Base-by-base conservation (phyloP, 2,329 filamentous ascomycete genomes). In the Ophiostoma tasmaniense region DNA sequence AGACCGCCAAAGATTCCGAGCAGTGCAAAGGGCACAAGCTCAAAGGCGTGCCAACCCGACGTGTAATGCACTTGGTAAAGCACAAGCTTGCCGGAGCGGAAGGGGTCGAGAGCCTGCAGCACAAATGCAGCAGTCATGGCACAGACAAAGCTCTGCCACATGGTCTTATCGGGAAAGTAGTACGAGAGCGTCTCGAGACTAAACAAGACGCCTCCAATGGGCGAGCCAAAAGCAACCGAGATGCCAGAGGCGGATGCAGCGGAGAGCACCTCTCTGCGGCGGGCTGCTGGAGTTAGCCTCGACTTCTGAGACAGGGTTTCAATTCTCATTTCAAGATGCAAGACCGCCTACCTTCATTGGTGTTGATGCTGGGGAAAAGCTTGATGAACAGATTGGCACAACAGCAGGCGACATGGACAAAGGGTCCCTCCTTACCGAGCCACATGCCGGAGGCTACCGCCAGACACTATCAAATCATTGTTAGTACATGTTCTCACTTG, bases 81-180 rank as follows among this genome's bases (percentile, higher is more conserved):
- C 64, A 98, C 95, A 67, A 98, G 89, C 78, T 99, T 96, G 68
- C 94, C 95, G 1, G 93, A 96, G 67, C 95, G 87, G 77, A 98
- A 97, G 4, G 95, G 95, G 76, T 99, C 95, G 71, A 97, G 86
- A 5, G 92, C 92, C 78, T 98, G 94, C 4, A 99, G 83, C 17
- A 93, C 92, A 50, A 98, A 92, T 22, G 95, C 94, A 20, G 93
- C 95, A n/a, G 96, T 92, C 93, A 98, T 98, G 76, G 95, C 95
- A 75, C 95, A 98, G 55, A 99, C 95, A 76, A 99, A 99, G 75
- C 93, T 97, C 78, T 97, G 95, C 95, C 95, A 99, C 95, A 99
- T 98, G 11, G 95, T 98, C 79, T 98, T 98, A 79, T 98, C 94
- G 0, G 95, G 94, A 74, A 98, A 98, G 78, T 97, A 98, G 78